These are phyloP conservation scores for Ophiostoma ips DNA, from an alignment of 2,329 filamentous ascomycete genomes.

Conservation along the genomic window DNA sequence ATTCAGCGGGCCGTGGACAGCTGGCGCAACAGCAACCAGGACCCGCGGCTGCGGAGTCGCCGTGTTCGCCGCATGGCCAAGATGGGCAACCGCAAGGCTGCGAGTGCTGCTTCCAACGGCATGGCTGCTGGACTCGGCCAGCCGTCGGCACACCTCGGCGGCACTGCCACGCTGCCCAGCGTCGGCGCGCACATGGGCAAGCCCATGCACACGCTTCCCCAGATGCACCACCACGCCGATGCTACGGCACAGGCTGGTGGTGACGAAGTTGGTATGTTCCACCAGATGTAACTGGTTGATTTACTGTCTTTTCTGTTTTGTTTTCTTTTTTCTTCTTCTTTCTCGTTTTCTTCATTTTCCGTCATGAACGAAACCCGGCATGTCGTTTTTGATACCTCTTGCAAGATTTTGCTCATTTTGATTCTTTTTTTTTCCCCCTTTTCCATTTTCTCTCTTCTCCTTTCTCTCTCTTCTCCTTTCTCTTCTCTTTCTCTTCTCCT, in stretches of 20 bases:
- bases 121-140: constrained; percentile 15
- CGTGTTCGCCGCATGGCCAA: constrained; percentile 92
- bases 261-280: constrained; percentile 96
- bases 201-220: constrained; percentile 53
- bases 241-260: constrained; percentile 50
- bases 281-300: constrained; percentile 61
- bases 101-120: constrained; percentile 30
- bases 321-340: constrained; percentile 5
- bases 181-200: constrained; percentile 47
- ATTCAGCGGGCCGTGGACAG: constrained; percentile 97
- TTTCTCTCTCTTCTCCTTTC: constrained; percentile 1
- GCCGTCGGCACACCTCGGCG: constrained; percentile 17
- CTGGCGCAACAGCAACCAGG: constrained; percentile 98
- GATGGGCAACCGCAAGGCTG: constrained; percentile 70
- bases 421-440: constrained; percentile 14
- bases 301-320: constrained; percentile 2
- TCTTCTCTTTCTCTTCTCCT: constrained; percentile 1
- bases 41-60: constrained; percentile 77
- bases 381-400: constrained; percentile 19
- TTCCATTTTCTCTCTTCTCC: constrained; percentile 14
- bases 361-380: constrained; percentile 13
- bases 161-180: constrained; percentile 47
- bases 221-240: constrained; percentile 65
- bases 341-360: constrained; percentile 10
- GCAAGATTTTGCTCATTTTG: no score